phyloP scores from a whole-genome alignment of 257 asterid species.

The Penstemon davidsonii region DNA sequence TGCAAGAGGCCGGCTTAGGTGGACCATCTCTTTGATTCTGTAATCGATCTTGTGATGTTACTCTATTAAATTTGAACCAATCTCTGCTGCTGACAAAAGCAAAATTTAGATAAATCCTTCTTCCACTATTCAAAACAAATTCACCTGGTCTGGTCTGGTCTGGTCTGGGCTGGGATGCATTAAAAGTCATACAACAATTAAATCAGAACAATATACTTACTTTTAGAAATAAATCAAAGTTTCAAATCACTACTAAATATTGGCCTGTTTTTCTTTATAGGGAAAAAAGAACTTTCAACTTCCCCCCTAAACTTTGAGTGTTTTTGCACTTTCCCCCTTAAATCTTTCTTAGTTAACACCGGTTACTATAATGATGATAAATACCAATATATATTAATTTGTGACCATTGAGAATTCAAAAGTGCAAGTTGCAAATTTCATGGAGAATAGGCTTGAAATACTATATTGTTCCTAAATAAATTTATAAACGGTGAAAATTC shows the following conservation, averaged over 20 bases:
- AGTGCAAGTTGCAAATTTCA: no score
- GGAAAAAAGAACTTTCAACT: no score
- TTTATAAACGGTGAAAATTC: no score
- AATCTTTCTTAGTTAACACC: no score
- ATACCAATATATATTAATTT: no score
- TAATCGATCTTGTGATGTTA: conserved; percentile 52
- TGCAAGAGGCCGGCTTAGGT: conserved; percentile 28
- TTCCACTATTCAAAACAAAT: no score
- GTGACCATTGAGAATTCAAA: no score
- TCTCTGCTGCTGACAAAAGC: conserved; percentile 33
- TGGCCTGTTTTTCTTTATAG: background rate
- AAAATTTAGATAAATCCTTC: conserved; percentile 12
- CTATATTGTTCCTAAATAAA: no score
- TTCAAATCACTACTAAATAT: background rate
- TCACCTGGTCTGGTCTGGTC: background rate
- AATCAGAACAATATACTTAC: background rate
- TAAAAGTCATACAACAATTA: background rate
- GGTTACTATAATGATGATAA: no score
- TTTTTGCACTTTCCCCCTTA: no score
- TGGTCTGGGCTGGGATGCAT: conserved; percentile 9
- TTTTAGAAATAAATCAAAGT: background rate
- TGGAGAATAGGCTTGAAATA: no score
- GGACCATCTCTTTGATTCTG: conserved; percentile 61
- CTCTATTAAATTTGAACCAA: conserved; percentile 29
- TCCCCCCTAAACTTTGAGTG: no score